Percentiles rank a stretch among this genome's conserved stretches.
These are phyloP conservation scores for Pseudogymnoascus sp. DNA, from an alignment of 2,329 filamentous ascomycete genomes.

Conservation along the genomic window DNA sequence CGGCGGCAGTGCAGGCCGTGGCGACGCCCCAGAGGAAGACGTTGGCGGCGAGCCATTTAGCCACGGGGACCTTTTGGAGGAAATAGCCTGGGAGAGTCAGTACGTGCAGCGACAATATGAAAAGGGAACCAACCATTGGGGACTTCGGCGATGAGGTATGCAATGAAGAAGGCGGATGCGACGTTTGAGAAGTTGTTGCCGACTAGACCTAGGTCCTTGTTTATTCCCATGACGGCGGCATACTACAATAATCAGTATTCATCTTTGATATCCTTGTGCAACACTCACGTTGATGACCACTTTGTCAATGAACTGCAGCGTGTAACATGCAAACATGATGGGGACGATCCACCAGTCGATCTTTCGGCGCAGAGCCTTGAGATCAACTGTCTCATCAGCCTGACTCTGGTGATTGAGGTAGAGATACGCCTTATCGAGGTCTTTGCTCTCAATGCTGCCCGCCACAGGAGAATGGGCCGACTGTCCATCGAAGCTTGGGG, in stretches of 20 bases:
- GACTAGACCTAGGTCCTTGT: constrained; percentile 43
- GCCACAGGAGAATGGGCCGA: neutral
- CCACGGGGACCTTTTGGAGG: constrained; percentile 51
- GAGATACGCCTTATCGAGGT: constrained; percentile 37
- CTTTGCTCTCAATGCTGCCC: constrained; percentile 9
- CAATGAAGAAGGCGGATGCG: constrained; percentile 56
- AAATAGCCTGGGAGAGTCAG: constrained; percentile 37
- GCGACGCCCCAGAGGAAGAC: constrained; percentile 52
- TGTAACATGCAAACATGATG: constrained; percentile 53
- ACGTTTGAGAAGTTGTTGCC: constrained; percentile 56
- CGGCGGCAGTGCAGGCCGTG: constrained; percentile 45
- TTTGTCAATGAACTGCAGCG: constrained; percentile 58
- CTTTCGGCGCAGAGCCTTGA: constrained; percentile 42
- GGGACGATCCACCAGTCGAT: constrained; percentile 53
- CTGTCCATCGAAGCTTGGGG: neutral
- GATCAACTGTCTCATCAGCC: constrained; percentile 28
- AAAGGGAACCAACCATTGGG: constrained; percentile 42
- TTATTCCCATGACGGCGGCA: constrained; percentile 57
- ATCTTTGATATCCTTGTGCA: neutral
- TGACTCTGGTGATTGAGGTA: constrained; percentile 30
- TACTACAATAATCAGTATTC: constrained; percentile 36
- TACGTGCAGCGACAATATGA: neutral
- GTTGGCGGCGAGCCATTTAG: constrained; percentile 53
- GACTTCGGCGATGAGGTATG: constrained; percentile 49
- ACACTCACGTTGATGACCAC: constrained; percentile 50